phyloP scores from a whole-genome alignment of 2,329 filamentous ascomycete genomes.

The Geosmithia putterillii region DNA sequence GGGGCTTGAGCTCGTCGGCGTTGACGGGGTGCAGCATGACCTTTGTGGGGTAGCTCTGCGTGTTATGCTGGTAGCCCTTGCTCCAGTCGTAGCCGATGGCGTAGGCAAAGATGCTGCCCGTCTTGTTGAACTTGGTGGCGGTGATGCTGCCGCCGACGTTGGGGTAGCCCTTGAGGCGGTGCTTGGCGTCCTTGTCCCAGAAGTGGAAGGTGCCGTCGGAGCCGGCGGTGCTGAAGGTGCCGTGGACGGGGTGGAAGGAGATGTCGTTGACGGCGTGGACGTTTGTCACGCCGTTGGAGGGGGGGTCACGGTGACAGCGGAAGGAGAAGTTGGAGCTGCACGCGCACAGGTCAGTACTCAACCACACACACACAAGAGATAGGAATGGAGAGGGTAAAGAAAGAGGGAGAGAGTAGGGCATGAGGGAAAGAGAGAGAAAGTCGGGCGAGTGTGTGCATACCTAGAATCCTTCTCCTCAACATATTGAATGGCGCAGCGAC shows the following conservation, averaged over 20 bases:
- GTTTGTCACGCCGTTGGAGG: slow-evolving; percentile 64
- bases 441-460: slow-evolving; percentile 33
- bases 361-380: slow-evolving; percentile 3
- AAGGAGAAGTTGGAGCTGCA: slow-evolving; percentile 86
- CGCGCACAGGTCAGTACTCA: not conserved
- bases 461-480: slow-evolving; percentile 87
- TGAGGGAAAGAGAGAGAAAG: not conserved
- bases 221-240: slow-evolving; percentile 96
- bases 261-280: slow-evolving; percentile 96
- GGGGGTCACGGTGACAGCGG: slow-evolving; percentile 89
- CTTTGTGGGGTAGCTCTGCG: slow-evolving; percentile 60
- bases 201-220: slow-evolving; percentile 95
- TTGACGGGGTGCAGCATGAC: slow-evolving; percentile 73
- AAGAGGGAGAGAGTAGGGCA: not conserved
- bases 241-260: slow-evolving; percentile 91
- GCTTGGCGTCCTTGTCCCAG: slow-evolving; percentile 89
- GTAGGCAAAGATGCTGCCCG: slow-evolving; percentile 74
- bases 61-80: slow-evolving; percentile 87
- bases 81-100: slow-evolving; percentile 96
- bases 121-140: slow-evolving; percentile 81
- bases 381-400: not conserved
- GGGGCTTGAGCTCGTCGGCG: slow-evolving; percentile 48
- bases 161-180: slow-evolving; percentile 80
- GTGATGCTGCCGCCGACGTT: slow-evolving; percentile 78
- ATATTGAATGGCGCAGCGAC: slow-evolving; percentile 94